Evolutionary conservation across 768 basidiomycete genomes (phyloP), one percentile per base, ranked within the genome.

Genomic region (Suillus clintonianus): DNA sequence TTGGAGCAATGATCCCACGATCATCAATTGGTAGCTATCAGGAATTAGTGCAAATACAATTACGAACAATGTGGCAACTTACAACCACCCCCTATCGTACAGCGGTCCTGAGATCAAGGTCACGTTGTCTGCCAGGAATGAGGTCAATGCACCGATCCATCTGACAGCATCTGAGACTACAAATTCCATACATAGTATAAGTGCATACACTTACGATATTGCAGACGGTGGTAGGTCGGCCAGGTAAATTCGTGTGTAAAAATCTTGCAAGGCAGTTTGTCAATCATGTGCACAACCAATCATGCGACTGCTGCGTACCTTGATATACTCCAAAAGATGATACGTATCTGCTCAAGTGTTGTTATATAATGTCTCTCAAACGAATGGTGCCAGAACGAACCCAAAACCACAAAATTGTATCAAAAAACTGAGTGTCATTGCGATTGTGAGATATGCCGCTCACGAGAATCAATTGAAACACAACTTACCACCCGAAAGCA

Each of bases 61-160:
- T 30, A n/a, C n/a, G 39, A 39, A 30, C 5, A 13, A 13, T 47
- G 19, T 47, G 14, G 41, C 34, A 54, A 64, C 69, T 50, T 53
- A 64, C 61, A 70, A 77, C 64, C 73, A 75, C 2, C 78, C 78
- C 22, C 67, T 66, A 59, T 79, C 78, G 63, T 76, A 79, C 3
- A 76, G 59, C 32, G 70, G 65, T 5, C 79, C 79, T 17, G 68
- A 62, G 41, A 72, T 47, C 37, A 76, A 63, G 5, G 75, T 74
- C 10, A 68, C 41, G 14, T 68, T 61, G 48, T 77, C 73, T 27
- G 76, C 71, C 13, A 79, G 56, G 69, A 76, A 74, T 19, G 78
- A 63, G 62, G 77, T 73, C n/a, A 73, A 60, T 11, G 64, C 65
- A 1, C 77, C 76, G 57, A 80, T 72, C 79, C 79, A 78, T 14